Percentiles rank a stretch among this genome's conserved stretches.
phyloP scores from a whole-genome alignment of 805 yeast genomes.

The Suhomyces pyralidae region DNA sequence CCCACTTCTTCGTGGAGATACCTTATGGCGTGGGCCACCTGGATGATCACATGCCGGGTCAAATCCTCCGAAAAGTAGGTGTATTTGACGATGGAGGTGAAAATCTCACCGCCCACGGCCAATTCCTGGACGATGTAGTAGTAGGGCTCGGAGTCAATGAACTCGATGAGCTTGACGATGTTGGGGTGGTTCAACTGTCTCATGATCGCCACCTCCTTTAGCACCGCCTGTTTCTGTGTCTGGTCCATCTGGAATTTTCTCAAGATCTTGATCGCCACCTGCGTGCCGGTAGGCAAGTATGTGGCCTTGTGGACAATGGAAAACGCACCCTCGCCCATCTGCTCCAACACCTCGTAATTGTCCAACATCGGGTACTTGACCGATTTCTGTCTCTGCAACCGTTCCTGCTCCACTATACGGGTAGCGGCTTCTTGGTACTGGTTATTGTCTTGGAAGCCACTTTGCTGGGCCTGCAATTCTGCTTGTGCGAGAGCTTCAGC shows the following conservation, averaged over 20 bases:
- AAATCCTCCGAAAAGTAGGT: constrained; percentile 73
- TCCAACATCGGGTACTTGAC: constrained; percentile 36
- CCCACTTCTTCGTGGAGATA: constrained; percentile 73
- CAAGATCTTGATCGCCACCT: constrained; percentile 58
- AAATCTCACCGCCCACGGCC: constrained; percentile 75
- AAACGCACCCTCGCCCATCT: constrained; percentile 82
- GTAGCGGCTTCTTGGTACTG: constrained; percentile 27
- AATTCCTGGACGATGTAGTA: constrained; percentile 72
- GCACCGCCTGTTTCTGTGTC: constrained; percentile 62
- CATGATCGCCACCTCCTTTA: constrained; percentile 79
- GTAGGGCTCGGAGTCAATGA: constrained; percentile 57
- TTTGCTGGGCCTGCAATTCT: background rate
- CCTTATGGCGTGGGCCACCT: constrained; percentile 61
- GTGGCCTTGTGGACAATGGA: constrained; percentile 67
- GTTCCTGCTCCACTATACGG: constrained; percentile 37
- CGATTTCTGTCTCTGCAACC: constrained; percentile 19
- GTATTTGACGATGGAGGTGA: constrained; percentile 72
- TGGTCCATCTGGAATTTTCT: constrained; percentile 65
- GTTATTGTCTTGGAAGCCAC: constrained; percentile 5
- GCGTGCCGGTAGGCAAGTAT: constrained; percentile 33
- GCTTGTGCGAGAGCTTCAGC: background rate
- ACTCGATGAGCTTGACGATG: constrained; percentile 62
- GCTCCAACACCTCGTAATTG: constrained; percentile 43
- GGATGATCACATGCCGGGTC: constrained; percentile 59
- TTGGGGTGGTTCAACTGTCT: constrained; percentile 62